Evolutionary conservation across 768 basidiomycete genomes (phyloP), one percentile per base, ranked within the genome.

Genomic region (Daedalea quercina): DNA sequence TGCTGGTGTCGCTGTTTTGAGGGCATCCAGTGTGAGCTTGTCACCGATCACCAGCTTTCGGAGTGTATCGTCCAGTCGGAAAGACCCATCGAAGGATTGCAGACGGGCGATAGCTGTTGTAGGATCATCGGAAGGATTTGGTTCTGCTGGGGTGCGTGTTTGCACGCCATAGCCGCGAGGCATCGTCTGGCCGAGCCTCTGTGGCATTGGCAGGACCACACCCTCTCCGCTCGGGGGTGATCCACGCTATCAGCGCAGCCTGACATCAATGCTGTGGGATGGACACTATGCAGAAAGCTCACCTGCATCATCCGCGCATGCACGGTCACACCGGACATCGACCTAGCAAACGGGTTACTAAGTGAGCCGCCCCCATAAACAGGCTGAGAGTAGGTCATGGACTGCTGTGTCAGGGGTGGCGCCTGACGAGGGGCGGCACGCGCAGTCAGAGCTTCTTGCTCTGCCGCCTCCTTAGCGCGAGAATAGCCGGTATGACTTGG

Each of bases 11-110:
- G 37, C 17, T 6, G 13, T 15, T 15, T 6, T 19, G 8, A 40
- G 6, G 15, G 7, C 37, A 6, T 40, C 37, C 13, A 19, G 37
- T 6, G 37, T 3, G 4, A 40, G 15, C 37, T 40, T 40, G 37
- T 40, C 37, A 6, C 7, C 7, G 37, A 15, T 66, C 0, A 79
- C 66, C 33, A 81, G 60, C 12, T 11, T 47, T 0, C 56, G 56
- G 4, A 80, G 62, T 0, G 58, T 35, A 2, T 69, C 57, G 33
- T 67, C 58, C 1, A 65, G 53, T 6, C 57, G n/a, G 61, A 78
- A 82, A 0, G 78, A 78, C 0, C 82, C 82, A 47, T 81, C 76
- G 22, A 70, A 69, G 2, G 55, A 43, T 65, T 34, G 28, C 3
- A 52, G 19, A 7, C 40, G 24, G 12, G 51, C 51, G 11, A 44